Evolutionary conservation across 1,284 basidiomycete species (phyloP), one percentile per base, ranked within the genome.

Genomic region (Cystobasidium pallidum): DNA sequence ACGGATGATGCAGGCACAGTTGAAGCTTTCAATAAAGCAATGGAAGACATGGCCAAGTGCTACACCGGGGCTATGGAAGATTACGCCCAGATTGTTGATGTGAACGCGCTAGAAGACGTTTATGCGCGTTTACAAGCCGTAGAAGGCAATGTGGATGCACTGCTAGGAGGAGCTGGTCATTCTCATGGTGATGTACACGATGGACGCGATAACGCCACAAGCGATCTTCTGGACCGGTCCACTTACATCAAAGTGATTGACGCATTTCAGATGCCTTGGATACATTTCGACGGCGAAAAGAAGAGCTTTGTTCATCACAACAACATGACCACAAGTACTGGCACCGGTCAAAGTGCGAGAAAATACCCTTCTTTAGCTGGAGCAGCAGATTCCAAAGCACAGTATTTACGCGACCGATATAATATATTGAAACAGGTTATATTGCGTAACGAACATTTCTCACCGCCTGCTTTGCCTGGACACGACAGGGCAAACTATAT

Each of bases 381-480:
- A 0, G 86, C 90, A 34, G 87, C 93, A 19, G 87, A 91, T 34
- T 91, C 90, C 4, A 86, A 91, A 73, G 86, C 92, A 32, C 82
- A 84, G 34, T 89, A 91, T 41, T 84, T 91, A 36, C 86, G 93
- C 26, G 91, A 96, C 79, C 84, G 93, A 66, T 85, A 94, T 77
- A 88, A 91, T 77, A 87, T 95, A 64, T 92, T 95, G 76, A 89
- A 88, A 77, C 93, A 95, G 82, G 90, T 91, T 76, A 87, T 97
- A 28, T 82, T 95, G 43, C 85, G 94, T 24, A 96, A 96, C 78
- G 94, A 98, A 80, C 93, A 96, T 80, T 98, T 98, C 81, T 92
- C 92, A 1, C 94, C 94, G 6, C 94, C 94, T 2, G 92, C 92
- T 0, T 81, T 96, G 26, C 66, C 66, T 41, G 93, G 92, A 28